These are phyloP conservation scores for Huntiella savannae DNA, from an alignment of 2,329 filamentous ascomycete genomes.

Conservation along the genomic window DNA sequence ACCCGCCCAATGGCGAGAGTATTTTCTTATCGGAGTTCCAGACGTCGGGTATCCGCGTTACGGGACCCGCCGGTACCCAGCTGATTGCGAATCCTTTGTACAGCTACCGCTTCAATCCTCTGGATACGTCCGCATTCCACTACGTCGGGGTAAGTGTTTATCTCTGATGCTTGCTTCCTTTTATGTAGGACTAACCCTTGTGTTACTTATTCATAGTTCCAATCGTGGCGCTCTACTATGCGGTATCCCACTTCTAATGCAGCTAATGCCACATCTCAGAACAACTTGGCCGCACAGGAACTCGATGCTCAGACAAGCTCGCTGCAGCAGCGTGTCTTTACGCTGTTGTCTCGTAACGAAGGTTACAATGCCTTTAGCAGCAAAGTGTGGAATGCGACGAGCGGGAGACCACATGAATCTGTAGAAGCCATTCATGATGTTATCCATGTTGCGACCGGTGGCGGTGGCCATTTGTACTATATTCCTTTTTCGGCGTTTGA, in stretches of 20 bases:
- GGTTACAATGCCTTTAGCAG: slow-evolving; percentile 53
- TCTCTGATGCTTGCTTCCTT: not conserved
- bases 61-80: slow-evolving; percentile 36
- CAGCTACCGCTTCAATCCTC: slow-evolving; percentile 39
- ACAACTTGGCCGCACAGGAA: slow-evolving; percentile 32
- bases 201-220: slow-evolving; percentile 26
- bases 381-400: slow-evolving; percentile 37
- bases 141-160: slow-evolving; percentile 34
- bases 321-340: slow-evolving; percentile 45
- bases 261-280: slow-evolving; percentile 28
- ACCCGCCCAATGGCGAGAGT: slow-evolving; percentile 28
- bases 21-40: slow-evolving; percentile 27
- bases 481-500: slow-evolving; percentile 60
- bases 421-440: slow-evolving; percentile 45
- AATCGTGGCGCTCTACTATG: slow-evolving; percentile 39
- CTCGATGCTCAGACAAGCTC: slow-evolving; percentile 33
- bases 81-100: slow-evolving; percentile 43
- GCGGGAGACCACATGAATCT: slow-evolving; percentile 37
- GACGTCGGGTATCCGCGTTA: slow-evolving; percentile 30
- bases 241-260: slow-evolving; percentile 29
- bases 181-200: not conserved
- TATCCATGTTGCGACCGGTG: slow-evolving; percentile 39
- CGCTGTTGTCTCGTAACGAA: slow-evolving; percentile 46
- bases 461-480: slow-evolving; percentile 49
- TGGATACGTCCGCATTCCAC: slow-evolving; percentile 37